Evolutionary conservation across 1,284 basidiomycete species (phyloP).

Genomic region (Sanghuangporus baumii): DNA sequence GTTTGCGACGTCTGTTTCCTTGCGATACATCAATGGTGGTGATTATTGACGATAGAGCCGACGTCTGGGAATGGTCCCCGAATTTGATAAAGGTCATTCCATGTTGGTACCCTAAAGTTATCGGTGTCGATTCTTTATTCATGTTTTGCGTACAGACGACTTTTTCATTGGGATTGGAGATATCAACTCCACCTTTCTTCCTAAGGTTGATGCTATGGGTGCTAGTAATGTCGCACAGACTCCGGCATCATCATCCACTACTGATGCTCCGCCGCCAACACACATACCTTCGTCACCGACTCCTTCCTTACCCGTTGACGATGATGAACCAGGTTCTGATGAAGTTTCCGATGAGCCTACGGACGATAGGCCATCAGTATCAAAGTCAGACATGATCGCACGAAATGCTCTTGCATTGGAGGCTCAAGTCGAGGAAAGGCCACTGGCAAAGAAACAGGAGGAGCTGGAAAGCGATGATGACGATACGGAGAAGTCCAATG

Average conservation of each 20-base stretch:
- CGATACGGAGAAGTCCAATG: slow-evolving; percentile 10
- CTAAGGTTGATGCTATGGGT: slow-evolving; percentile 58
- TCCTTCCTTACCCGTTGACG: neutral
- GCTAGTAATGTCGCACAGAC: slow-evolving; percentile 22
- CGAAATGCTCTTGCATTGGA: slow-evolving; percentile 70
- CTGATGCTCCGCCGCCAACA: slow-evolving; percentile 23
- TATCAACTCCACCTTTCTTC: slow-evolving; percentile 92
- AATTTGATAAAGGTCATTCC: slow-evolving; percentile 96
- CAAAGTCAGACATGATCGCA: slow-evolving; percentile 50
- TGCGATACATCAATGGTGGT: slow-evolving; percentile 99
- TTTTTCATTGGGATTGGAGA: slow-evolving; percentile 99
- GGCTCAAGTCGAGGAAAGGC: slow-evolving; percentile 81
- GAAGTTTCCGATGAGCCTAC: slow-evolving; percentile 17
- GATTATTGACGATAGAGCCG: slow-evolving; percentile 95
- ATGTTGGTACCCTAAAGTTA: slow-evolving; percentile 50
- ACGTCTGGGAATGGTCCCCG: slow-evolving; percentile 96
- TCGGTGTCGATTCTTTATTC: slow-evolving; percentile 8
- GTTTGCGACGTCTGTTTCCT: slow-evolving; percentile 86
- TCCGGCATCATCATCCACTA: slow-evolving; percentile 14
- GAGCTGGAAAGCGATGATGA: slow-evolving; percentile 38
- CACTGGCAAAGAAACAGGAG: slow-evolving; percentile 83
- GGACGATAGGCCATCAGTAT: slow-evolving; percentile 36
- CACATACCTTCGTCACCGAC: slow-evolving; percentile 25
- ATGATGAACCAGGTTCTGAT: neutral
- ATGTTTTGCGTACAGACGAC: slow-evolving; percentile 58